A percentile compares a stretch with the other conserved stretches of the same genome.
Evolutionary conservation across 345 rosid species (phyloP).

Genomic region (Salix viminalis): DNA sequence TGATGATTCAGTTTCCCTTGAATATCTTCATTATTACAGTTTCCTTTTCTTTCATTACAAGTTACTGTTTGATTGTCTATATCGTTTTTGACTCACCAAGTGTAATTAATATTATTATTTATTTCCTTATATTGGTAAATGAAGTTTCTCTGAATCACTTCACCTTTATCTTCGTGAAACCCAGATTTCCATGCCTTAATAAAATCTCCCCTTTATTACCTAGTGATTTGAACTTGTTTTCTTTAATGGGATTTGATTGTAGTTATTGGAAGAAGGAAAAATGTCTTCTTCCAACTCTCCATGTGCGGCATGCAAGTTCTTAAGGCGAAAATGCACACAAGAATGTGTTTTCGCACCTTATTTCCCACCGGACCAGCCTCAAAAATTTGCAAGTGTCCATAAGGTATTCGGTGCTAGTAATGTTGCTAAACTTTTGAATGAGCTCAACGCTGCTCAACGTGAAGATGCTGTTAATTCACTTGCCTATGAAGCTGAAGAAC

Average conservation of each 20-base stretch:
- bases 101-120: not conserved
- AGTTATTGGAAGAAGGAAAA: not conserved
- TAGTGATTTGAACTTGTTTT: not conserved
- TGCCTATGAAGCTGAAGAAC: conserved; percentile 70
- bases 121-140: conserved; percentile 1
- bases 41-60: not conserved
- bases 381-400: conserved; percentile 25
- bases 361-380: conserved; percentile 30
- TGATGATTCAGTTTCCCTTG: not conserved
- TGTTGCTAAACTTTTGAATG: conserved; percentile 66
- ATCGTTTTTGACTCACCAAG: not conserved
- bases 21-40: not conserved
- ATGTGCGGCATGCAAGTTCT: conserved; percentile 30
- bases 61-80: not conserved
- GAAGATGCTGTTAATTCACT: conserved; percentile 81
- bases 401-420: conserved; percentile 44
- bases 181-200: conserved; percentile 12
- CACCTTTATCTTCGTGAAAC: not conserved
- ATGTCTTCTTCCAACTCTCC: conserved; percentile 30
- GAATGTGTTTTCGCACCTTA: conserved; percentile 29
- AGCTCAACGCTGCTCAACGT: conserved; percentile 42
- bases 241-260: not conserved
- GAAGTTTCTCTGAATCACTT: conserved; percentile 11
- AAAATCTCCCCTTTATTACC: not conserved
- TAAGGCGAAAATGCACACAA: conserved; percentile 26